Base-by-base conservation (phyloP, 2,329 filamentous ascomycete species). In the Aspergillus candidus region DNA sequence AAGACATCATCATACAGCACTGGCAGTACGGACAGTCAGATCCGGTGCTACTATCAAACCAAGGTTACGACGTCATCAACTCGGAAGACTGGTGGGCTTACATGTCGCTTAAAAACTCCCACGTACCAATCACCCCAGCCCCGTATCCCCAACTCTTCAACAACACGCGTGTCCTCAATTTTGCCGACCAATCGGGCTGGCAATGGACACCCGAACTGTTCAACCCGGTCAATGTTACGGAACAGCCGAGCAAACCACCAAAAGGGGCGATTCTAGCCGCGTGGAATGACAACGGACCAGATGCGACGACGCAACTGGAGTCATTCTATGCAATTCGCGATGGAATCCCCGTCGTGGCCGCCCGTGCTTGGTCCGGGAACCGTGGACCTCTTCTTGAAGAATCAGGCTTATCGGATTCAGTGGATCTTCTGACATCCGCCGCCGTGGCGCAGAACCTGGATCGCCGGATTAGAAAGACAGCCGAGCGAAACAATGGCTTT, bases 201-300 rank as follows among this genome's bases (percentile, higher is more conserved):
- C 65, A 69, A 11, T 78, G 70, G 66, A 64, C 70, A 0, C 76
- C 76, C 0, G 54, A 72, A 43, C 66, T 78, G 40, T 78, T 78
- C 50, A 74, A 78, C 41, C 67, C 66, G 0, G 67, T 62, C 13
- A 76, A 77, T 42, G 58, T 61, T 0, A 70, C 69, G 0, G 70
- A 76, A 41, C 77, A 79, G 48, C 70, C 74, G 0, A 49, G 65
- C 1, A 61, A 68, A 0, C 59, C 62, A 1, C 67, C 78, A 1
- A 64, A 73, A 3, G 76, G 76, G 0, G 68, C 73, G 17, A 68
- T 79, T 22, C 64, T 69, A 3, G 70, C 76, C 1, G 57, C 75
- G 4, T 78, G 76, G 76, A 78, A 78, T 45, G 76, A 79, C 48
- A 76, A 73, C 39, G 76, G 76, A 1, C 63, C 71, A 0, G 77